These are phyloP conservation scores for Acanthochlamys bracteata DNA, from an alignment of 106 monocot species.

Conservation along the genomic window DNA sequence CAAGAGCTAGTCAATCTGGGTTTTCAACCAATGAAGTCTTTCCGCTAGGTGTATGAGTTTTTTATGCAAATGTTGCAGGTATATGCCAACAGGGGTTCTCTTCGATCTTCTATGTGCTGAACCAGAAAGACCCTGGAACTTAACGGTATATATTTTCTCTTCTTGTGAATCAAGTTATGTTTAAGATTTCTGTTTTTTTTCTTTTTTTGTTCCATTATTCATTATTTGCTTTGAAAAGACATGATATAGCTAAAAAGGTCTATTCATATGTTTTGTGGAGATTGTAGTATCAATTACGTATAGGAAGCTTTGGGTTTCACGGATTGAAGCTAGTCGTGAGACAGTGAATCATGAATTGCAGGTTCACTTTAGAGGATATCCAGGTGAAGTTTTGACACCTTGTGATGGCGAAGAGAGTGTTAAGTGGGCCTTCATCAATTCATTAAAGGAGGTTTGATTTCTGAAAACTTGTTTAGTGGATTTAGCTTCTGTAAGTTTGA, in stretches of 20 bases:
- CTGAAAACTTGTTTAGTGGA: conserved; percentile 1
- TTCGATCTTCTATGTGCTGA: conserved; percentile 92
- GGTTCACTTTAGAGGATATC: conserved; percentile 95
- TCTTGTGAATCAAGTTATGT: too few relatives aligned
- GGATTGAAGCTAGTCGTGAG: not conserved
- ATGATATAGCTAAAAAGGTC: too few relatives aligned
- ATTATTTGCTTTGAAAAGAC: too few relatives aligned
- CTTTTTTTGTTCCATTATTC: too few relatives aligned
- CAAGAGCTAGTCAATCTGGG: too few relatives aligned
- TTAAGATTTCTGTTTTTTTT: too few relatives aligned
- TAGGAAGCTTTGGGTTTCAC: too few relatives aligned
- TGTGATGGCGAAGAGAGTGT: conserved; percentile 83
- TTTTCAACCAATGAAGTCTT: too few relatives aligned
- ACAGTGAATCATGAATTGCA: too few relatives aligned
- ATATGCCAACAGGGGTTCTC: conserved; percentile 90
- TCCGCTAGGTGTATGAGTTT: conserved; percentile 4
- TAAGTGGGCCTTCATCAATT: conserved; percentile 94
- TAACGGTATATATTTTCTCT: conserved; percentile 56
- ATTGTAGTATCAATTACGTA: too few relatives aligned
- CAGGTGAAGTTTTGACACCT: conserved; percentile 58
- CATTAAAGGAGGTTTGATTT: conserved; percentile 80
- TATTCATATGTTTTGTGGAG: too few relatives aligned
- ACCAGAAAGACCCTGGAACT: conserved; percentile 95
- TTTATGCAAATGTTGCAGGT: conserved; percentile 41
- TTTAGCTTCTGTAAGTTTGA: not conserved